Conservation (phyloP, 23 red algal genomes). For the Gracilariopsis chorda region DNA sequence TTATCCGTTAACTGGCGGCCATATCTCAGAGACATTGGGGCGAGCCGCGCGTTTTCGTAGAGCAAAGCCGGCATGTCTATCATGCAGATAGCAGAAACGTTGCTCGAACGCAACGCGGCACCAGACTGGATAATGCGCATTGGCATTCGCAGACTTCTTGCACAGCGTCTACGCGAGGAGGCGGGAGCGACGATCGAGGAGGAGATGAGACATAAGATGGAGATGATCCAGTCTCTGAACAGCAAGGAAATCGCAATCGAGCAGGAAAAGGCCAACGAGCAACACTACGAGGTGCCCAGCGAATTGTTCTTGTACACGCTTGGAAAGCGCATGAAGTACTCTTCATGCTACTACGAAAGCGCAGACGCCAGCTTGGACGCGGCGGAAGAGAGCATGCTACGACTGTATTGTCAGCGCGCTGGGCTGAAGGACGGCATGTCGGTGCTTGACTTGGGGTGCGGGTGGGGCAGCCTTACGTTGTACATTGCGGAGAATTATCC, state of each 20-base stretch:
- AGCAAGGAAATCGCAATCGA: constrained; percentile 55
- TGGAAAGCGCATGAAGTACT: constrained; percentile 93
- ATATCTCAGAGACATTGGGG: too few species aligned
- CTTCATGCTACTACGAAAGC: constrained; percentile 76
- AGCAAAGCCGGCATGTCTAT: not conserved
- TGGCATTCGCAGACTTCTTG: constrained; percentile 81
- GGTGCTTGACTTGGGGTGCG: constrained; percentile 95
- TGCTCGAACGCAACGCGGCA: constrained; percentile 83
- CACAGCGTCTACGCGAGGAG: constrained; percentile 54
- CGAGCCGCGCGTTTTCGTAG: too few species aligned
- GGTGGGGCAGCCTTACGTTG: constrained; percentile 90
- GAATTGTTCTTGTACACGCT: constrained; percentile 78
- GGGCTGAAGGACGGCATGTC: constrained; percentile 80
- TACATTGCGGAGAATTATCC: constrained; percentile 95
- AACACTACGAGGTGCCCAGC: constrained; percentile 96
- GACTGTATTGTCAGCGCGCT: constrained; percentile 78
- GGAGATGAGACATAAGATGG: constrained; percentile 64
- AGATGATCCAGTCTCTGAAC: constrained; percentile 61
- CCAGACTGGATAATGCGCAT: constrained; percentile 86
- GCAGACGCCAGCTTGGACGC: constrained; percentile 42
- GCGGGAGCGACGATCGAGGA: constrained; percentile 36
- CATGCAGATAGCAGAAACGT: constrained; percentile 35
- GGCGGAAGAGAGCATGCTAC: constrained; percentile 88
- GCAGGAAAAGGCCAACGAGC: constrained; percentile 89
- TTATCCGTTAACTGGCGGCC: too few species aligned